These are phyloP conservation scores for Hamigera avellanea DNA, from an alignment of 495 filamentous ascomycete genomes.

Conservation along the genomic window DNA sequence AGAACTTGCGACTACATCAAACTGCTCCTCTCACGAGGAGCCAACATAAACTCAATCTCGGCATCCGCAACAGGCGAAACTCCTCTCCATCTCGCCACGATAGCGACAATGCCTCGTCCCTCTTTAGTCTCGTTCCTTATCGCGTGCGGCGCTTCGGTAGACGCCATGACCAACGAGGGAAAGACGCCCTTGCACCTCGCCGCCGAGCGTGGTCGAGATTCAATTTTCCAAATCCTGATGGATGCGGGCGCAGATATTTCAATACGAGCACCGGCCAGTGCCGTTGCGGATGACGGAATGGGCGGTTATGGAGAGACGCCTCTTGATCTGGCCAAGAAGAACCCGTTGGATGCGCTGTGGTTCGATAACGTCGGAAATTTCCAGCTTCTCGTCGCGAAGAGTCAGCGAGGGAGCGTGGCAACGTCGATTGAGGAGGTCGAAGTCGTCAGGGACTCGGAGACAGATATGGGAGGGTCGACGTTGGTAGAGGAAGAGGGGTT, in stretches of 20 bases:
- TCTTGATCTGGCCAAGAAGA: slow-evolving; percentile 13
- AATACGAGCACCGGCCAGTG: slow-evolving; percentile 9
- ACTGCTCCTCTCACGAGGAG: slow-evolving; percentile 13
- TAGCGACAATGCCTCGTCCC: slow-evolving; percentile 6
- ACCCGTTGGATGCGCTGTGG: slow-evolving; percentile 13
- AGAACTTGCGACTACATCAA: slow-evolving; percentile 14
- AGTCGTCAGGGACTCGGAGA: background rate
- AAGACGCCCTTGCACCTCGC: slow-evolving; percentile 29
- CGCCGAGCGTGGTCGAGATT: slow-evolving; percentile 18
- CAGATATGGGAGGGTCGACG: slow-evolving; percentile 4
- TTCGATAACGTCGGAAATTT: slow-evolving; percentile 13
- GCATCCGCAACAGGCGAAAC: slow-evolving; percentile 11
- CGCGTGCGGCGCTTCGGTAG: slow-evolving; percentile 17
- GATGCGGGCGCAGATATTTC: slow-evolving; percentile 17
- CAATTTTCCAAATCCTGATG: slow-evolving; percentile 15
- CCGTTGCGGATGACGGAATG: slow-evolving; percentile 6
- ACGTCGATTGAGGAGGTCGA: slow-evolving; percentile 14
- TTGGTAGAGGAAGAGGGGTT: slow-evolving; percentile 6
- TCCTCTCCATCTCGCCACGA: slow-evolving; percentile 17
- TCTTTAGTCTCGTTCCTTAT: slow-evolving; percentile 18
- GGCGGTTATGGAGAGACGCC: slow-evolving; percentile 10
- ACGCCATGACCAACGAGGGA: slow-evolving; percentile 16
- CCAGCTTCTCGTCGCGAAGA: slow-evolving; percentile 1
- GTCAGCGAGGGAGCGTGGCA: slow-evolving; percentile 8
- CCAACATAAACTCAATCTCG: slow-evolving; percentile 12